Percentiles rank a stretch among this genome's conserved stretches.
Conservation (phyloP, 1,139 yeast species). For the Candida sp. region DNA sequence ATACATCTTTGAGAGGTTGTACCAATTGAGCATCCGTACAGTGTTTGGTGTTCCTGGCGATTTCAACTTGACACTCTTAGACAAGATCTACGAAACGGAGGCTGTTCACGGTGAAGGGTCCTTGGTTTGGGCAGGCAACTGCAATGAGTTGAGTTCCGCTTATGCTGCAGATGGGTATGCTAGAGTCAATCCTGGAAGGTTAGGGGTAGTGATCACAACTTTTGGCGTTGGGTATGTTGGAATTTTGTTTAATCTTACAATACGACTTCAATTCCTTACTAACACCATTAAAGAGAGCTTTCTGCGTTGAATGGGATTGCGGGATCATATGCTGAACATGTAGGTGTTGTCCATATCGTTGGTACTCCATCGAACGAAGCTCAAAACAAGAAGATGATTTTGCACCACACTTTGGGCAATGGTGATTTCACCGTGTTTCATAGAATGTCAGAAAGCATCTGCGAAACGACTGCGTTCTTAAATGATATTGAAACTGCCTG, state of each 20-base stretch:
- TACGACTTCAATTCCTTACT: neutral
- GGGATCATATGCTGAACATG: slow-evolving; percentile 48
- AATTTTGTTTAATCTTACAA: slow-evolving; percentile 20
- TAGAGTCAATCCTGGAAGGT: slow-evolving; percentile 32
- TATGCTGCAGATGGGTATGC: slow-evolving; percentile 50
- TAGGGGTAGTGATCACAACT: slow-evolving; percentile 43
- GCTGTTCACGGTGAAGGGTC: slow-evolving; percentile 18
- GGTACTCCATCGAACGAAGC: slow-evolving; percentile 44
- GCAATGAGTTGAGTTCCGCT: slow-evolving; percentile 48
- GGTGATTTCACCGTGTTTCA: slow-evolving; percentile 52
- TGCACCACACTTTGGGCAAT: slow-evolving; percentile 51
- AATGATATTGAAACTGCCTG: slow-evolving; percentile 69
- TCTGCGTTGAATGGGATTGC: slow-evolving; percentile 46
- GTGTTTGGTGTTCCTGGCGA: slow-evolving; percentile 50
- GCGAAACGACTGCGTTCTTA: slow-evolving; percentile 67
- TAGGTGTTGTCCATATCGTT: slow-evolving; percentile 43
- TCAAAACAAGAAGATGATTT: slow-evolving; percentile 41
- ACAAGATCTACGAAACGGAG: slow-evolving; percentile 42
- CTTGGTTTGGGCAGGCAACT: slow-evolving; percentile 47
- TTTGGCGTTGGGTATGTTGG: slow-evolving; percentile 37
- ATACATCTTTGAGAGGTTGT: slow-evolving; percentile 47
- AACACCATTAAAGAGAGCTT: slow-evolving; percentile 23
- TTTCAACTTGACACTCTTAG: slow-evolving; percentile 41
- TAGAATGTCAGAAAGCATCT: slow-evolving; percentile 63
- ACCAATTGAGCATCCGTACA: slow-evolving; percentile 43